Evolutionary conservation across 2,329 filamentous ascomycete species (phyloP).

Genomic region (Penicillium verrucosum): DNA sequence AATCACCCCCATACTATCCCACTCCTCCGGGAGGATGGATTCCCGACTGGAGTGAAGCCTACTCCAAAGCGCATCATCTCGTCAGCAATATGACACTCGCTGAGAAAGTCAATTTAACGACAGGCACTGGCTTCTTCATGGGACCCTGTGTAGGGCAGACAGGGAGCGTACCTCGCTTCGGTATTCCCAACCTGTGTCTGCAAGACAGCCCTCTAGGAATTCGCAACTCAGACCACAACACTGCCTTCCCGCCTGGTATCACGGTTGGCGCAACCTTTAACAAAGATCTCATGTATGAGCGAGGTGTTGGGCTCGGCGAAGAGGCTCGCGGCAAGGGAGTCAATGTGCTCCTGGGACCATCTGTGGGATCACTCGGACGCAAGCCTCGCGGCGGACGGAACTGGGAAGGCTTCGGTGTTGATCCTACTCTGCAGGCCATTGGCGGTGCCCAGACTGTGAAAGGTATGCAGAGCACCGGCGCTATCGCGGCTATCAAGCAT

Average conservation of each 20-base stretch:
- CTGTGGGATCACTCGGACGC: slow-evolving; percentile 67
- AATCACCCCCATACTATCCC: slow-evolving; percentile 64
- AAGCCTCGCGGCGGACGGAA: slow-evolving; percentile 70
- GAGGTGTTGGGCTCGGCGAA: slow-evolving; percentile 65
- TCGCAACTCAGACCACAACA: slow-evolving; percentile 69
- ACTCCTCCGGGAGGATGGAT: slow-evolving; percentile 70
- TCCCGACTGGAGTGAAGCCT: slow-evolving; percentile 65
- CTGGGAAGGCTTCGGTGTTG: slow-evolving; percentile 72
- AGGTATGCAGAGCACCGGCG: slow-evolving; percentile 56
- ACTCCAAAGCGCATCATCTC: slow-evolving; percentile 64
- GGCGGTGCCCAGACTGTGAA: slow-evolving; percentile 52
- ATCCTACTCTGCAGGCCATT: slow-evolving; percentile 62
- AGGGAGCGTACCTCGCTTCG: slow-evolving; percentile 66
- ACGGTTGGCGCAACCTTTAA: slow-evolving; percentile 72
- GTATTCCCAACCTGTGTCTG: slow-evolving; percentile 68
- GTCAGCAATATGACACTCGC: slow-evolving; percentile 75
- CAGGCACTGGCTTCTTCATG: slow-evolving; percentile 70
- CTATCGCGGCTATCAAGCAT: slow-evolving; percentile 59
- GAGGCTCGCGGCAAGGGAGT: slow-evolving; percentile 72
- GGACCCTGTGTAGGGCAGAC: slow-evolving; percentile 73
- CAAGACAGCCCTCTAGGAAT: slow-evolving; percentile 71
- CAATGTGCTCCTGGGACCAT: slow-evolving; percentile 67
- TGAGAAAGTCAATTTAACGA: slow-evolving; percentile 75
- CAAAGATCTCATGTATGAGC: slow-evolving; percentile 66
- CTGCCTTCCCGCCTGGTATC: slow-evolving; percentile 76